phyloP scores from a whole-genome alignment of 2,329 filamentous ascomycete species.

The Diaporthe vexans region DNA sequence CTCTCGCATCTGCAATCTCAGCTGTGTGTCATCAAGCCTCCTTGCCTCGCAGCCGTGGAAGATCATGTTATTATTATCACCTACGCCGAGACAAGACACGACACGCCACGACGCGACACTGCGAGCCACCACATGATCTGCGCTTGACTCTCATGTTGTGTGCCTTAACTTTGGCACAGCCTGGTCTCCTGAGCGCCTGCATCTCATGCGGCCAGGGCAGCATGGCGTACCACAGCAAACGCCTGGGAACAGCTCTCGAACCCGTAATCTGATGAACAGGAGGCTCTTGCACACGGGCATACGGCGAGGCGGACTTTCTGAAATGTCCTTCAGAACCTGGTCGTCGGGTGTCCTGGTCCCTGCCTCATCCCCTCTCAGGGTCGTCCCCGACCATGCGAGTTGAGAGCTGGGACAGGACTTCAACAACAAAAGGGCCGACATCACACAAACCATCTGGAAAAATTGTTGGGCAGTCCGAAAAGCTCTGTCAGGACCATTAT shows the following conservation, averaged over 20 bases:
- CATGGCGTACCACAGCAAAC: not conserved
- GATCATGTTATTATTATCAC: not conserved
- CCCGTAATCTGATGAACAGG: constrained; percentile 23
- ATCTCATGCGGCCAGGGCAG: not conserved
- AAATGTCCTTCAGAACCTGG: not conserved
- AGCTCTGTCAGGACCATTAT: not conserved
- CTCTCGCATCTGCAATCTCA: constrained; percentile 23
- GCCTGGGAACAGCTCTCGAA: constrained; percentile 20
- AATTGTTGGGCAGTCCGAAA: not conserved
- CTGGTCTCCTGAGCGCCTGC: constrained; percentile 5
- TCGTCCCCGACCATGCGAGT: not conserved
- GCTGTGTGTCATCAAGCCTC: constrained; percentile 14
- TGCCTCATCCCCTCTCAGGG: not conserved
- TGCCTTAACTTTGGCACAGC: constrained; percentile 6
- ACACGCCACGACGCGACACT: constrained; percentile 19
- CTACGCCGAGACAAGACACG: constrained; percentile 23
- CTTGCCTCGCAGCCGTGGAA: constrained; percentile 9
- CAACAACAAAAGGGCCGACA: not conserved
- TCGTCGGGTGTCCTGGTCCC: not conserved
- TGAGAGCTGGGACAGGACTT: not conserved
- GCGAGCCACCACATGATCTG: constrained; percentile 22
- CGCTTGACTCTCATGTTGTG: constrained; percentile 36
- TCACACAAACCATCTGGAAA: not conserved
- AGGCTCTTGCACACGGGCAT: constrained; percentile 18
- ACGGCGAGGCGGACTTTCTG: not conserved